Conservation (phyloP, 2,329 filamentous ascomycete species). For the Verticillium nonalfalfae region DNA sequence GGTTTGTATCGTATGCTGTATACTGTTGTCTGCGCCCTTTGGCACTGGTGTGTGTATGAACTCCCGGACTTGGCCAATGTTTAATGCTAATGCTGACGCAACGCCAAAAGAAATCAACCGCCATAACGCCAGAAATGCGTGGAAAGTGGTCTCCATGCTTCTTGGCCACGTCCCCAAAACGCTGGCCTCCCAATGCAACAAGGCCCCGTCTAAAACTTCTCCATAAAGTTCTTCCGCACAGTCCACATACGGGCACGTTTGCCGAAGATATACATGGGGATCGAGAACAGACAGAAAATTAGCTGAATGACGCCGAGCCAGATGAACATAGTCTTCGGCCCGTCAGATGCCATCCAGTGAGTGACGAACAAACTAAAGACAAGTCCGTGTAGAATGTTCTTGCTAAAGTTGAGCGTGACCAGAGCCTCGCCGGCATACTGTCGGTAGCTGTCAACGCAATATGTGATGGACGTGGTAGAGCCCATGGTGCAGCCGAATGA, state of each 20-base stretch:
- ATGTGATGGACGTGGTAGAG: conserved; percentile 87
- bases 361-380: conserved; percentile 87
- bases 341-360: conserved; percentile 70
- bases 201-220: conserved; percentile 49
- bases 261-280: conserved; percentile 92
- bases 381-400: conserved; percentile 88
- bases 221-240: conserved; percentile 77
- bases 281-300: conserved; percentile 62
- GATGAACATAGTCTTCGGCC: conserved; percentile 72
- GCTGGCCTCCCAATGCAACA: too few relatives aligned
- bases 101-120: not conserved
- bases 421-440: conserved; percentile 92
- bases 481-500: conserved; percentile 90
- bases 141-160: not conserved
- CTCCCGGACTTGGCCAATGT: not conserved
- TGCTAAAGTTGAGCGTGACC: conserved; percentile 89
- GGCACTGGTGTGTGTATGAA: not conserved
- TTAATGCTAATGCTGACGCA: not conserved
- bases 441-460: conserved; percentile 87
- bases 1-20: not conserved
- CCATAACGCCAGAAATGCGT: not conserved
- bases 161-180: too few relatives aligned
- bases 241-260: conserved; percentile 95
- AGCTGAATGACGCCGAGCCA: conserved; percentile 84
- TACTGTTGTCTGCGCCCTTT: not conserved